Evolutionary conservation across 768 basidiomycete species (phyloP).

Genomic region (Termitomyces sp.): DNA sequence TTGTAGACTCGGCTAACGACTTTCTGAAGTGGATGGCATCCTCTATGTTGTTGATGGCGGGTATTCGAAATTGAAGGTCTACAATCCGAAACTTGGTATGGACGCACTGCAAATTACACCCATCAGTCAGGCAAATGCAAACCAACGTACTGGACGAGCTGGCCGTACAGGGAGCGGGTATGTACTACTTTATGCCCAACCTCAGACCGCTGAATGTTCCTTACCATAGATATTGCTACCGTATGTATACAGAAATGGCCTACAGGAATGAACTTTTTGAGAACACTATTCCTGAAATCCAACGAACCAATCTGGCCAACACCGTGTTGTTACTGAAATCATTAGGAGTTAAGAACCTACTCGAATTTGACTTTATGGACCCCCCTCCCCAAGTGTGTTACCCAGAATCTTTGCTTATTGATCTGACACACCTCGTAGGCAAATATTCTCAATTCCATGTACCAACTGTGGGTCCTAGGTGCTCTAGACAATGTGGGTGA

Average conservation of each 20-base stretch:
- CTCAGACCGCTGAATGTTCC: constrained; percentile 1
- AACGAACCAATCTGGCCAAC: constrained; percentile 95
- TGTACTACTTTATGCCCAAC: not conserved
- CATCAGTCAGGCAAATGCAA: constrained; percentile 97
- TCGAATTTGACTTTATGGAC: constrained; percentile 99
- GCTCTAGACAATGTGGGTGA: constrained; percentile 98
- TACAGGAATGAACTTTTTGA: constrained; percentile 93
- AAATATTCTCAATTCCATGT: constrained; percentile 99
- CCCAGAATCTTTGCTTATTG: not conserved
- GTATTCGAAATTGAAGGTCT: constrained; percentile 96
- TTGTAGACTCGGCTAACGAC: constrained; percentile 6
- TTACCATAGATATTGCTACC: constrained; percentile 83
- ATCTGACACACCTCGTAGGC: constrained; percentile 41
- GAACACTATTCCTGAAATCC: constrained; percentile 97
- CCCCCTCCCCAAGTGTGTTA: constrained; percentile 89
- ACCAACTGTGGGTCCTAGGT: constrained; percentile 98
- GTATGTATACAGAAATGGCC: constrained; percentile 95
- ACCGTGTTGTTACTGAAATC: constrained; percentile 94
- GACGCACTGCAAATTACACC: constrained; percentile 98
- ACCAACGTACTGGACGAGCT: constrained; percentile 92
- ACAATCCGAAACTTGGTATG: constrained; percentile 99
- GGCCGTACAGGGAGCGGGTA: constrained; percentile 95
- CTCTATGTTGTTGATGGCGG: constrained; percentile 95
- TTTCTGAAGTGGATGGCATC: constrained; percentile 85
- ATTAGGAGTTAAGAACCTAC: constrained; percentile 91